Evolutionary conservation across 306 rosid species (phyloP).

Genomic region (Urtica urens): DNA sequence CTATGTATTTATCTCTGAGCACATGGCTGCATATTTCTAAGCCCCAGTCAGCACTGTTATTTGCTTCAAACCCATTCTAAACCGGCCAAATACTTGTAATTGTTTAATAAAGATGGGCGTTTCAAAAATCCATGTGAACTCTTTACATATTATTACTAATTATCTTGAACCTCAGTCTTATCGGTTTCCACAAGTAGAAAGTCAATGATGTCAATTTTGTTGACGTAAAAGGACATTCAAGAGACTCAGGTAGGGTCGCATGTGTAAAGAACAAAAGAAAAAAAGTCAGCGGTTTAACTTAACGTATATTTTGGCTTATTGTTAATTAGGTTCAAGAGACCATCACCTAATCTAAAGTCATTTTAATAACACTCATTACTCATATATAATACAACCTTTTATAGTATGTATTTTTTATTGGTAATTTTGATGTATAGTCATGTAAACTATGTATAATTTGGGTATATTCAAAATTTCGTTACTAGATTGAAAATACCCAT

Average conservation of each 20-base stretch:
- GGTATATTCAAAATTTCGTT: too few relatives aligned
- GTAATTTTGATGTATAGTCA: too few relatives aligned
- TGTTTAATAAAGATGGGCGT: not conserved
- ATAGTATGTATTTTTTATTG: too few relatives aligned
- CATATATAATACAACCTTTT: too few relatives aligned
- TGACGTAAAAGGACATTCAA: conserved; percentile 1
- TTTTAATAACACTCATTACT: too few relatives aligned
- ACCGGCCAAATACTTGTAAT: conserved; percentile 17
- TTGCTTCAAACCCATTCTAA: conserved; percentile 12
- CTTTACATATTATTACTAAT: not conserved
- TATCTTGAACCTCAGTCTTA: not conserved
- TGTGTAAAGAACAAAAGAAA: not conserved
- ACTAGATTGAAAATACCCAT: too few relatives aligned
- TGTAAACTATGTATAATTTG: too few relatives aligned
- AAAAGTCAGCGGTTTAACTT: conserved; percentile 9
- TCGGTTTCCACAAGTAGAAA: conserved; percentile 10
- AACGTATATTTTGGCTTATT: not conserved
- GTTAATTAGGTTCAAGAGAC: too few relatives aligned
- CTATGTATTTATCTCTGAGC: conserved; percentile 8
- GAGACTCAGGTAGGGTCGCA: conserved; percentile 1
- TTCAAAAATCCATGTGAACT: conserved; percentile 27
- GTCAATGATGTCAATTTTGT: conserved; percentile 8
- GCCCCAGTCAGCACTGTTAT: too few relatives aligned
- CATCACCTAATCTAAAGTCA: too few relatives aligned
- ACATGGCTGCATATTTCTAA: conserved; percentile 21